Base-by-base conservation (phyloP, 148 eudicot genomes). In the Rhododendron molle region DNA sequence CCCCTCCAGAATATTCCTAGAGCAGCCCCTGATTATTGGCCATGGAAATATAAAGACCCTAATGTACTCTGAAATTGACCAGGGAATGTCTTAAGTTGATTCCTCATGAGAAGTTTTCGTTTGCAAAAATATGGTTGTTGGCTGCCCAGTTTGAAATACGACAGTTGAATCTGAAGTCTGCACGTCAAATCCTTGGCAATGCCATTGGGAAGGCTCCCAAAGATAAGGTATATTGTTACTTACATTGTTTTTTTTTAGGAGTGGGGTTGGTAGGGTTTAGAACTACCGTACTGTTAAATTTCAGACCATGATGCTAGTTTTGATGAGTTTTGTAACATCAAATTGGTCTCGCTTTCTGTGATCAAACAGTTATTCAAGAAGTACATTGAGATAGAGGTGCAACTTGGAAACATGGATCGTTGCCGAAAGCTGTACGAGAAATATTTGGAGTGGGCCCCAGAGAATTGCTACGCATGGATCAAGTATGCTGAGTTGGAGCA, bases 181-280 rank as follows among this genome's bases (percentile, higher is more conserved):
- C 99, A 47, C 92, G 98, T 0, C 86, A 79, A 83, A 90, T 96
- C 78, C 90, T 96, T 77, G 99, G 99, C 38, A 92, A 93, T 88
- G 99, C 99, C 47, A 95, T 96, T 86, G 99, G 99, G 73, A 93
- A 87, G 88, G 98, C 99, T 87, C 98, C 99, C 82, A 96, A 95
- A 89, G 98, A 95, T 81, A 95, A 96, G 97, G 99, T 96, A 87
- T 52, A 0, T 56, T 9, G n/a, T 21, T 2, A 76, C 46, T 76
- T 21, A 1, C 28, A 40, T 71, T 30, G 11, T 21, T 76, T 76
- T 36, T 74, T 34, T n/a, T 34, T 7, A 14, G 50, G 21, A 16
- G 14, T 1, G 0, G 16, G 49, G 69, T 13, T 23, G 34, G 34
- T 67, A 8, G 71, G 32, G 32, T 58, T 60, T 81, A 34, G 83